Base-by-base conservation (phyloP, 75 land plant genomes). In the Azolla pinnata region DNA sequence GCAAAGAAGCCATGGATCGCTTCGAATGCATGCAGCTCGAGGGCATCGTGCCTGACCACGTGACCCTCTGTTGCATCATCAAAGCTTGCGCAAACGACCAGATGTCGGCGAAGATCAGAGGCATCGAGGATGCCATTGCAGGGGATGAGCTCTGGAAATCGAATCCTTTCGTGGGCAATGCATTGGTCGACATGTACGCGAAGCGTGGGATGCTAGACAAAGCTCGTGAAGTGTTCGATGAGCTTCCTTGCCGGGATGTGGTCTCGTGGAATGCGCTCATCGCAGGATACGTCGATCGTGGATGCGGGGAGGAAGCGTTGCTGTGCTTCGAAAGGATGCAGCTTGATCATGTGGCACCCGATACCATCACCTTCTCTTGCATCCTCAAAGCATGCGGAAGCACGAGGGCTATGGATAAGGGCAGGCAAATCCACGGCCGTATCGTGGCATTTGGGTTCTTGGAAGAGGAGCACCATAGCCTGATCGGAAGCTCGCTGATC, bases 181-280 rank as follows among this genome's bases (percentile, higher is more conserved):
- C 50, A 12, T 20, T 47, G 10, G 18, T 47, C 4, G 20, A 47
- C 20, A 47, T 47, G 50, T 47, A 47, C 19, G 50, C 50, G 4
- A 47, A 47, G 20, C 19, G 50, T 47, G 50, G 50, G 3, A 20
- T 4, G 4, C 50, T 47, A 3, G 19, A 47, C 4, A 18, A 47
- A 9, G 50, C 50, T 12, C 50, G 19, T 12, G 4, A 9, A 18
- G 18, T 47, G 10, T 20, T 47, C 19, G 50, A 47, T 9, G 18
- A 47, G 18, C 18, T 18, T 38, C 42, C 42, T 7, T 7, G 14
- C 10, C 7, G 42, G 14, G 14, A 38, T 38, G 7, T 38, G 14
- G 42, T 38, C 7, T 38, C 42, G 14, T 38, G 42, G 42, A 38
- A 47, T 47, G 20, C 18, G 19, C 50, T 47, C 50, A 47, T 47